Conservation (phyloP, 495 filamentous ascomycete genomes). For the Friedmanniomyces endolithicus region DNA sequence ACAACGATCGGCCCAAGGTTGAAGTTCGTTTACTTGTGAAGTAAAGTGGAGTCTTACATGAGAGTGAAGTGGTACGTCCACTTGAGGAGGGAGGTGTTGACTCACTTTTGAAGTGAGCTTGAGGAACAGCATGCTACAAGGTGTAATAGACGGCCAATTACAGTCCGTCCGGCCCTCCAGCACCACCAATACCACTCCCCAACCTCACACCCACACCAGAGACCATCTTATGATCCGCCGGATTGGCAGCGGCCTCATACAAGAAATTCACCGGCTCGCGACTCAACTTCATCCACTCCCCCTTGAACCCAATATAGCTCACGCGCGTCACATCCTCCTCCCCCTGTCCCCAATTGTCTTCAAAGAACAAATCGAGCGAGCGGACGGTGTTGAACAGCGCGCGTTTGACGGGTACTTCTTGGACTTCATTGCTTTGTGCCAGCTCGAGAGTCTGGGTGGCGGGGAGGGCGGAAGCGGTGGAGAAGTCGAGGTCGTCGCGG, state of each 20-base stretch:
- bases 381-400: slow-evolving; percentile 75
- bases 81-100: no score
- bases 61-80: no score
- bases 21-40: no score
- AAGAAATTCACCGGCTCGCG: slow-evolving; percentile 72
- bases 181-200: slow-evolving; percentile 35
- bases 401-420: slow-evolving; percentile 76
- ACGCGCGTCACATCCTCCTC: slow-evolving; percentile 69
- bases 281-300: slow-evolving; percentile 76
- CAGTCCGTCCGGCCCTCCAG: slow-evolving; percentile 21
- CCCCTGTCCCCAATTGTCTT: slow-evolving; percentile 47
- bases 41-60: no score
- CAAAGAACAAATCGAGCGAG: slow-evolving; percentile 69
- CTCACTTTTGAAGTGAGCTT: no score
- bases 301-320: slow-evolving; percentile 81
- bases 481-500: slow-evolving; percentile 75
- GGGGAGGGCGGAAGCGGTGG: slow-evolving; percentile 49
- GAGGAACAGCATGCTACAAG: background rate
- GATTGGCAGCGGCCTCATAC: slow-evolving; percentile 90
- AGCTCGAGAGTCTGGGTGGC: slow-evolving; percentile 71
- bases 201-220: slow-evolving; percentile 33
- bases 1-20: no score
- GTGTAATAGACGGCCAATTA: background rate
- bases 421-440: slow-evolving; percentile 64
- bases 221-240: slow-evolving; percentile 55